Evolutionary conservation across 1,284 basidiomycete species (phyloP).

Genomic region (Boletus sp.): DNA sequence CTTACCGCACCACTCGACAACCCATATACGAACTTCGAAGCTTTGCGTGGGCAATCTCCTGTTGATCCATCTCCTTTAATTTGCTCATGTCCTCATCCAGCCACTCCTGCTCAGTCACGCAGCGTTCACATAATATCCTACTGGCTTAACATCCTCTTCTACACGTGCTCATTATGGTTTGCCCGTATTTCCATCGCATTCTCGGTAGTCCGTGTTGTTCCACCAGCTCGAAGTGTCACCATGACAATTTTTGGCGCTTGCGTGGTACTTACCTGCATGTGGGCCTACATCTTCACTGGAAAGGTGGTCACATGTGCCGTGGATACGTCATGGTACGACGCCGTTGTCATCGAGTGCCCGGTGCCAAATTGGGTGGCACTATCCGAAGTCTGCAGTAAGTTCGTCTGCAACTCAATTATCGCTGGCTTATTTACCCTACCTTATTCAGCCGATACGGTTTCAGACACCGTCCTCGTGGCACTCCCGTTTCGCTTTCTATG

Average conservation of each 20-base stretch:
- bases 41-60: constrained; percentile 14
- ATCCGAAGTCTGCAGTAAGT: constrained; percentile 28
- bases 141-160: constrained; percentile 22
- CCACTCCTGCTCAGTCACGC: constrained; percentile 15
- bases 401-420: not conserved
- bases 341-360: constrained; percentile 8
- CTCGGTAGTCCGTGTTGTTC: constrained; percentile 29
- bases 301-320: constrained; percentile 21
- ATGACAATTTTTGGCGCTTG: constrained; percentile 2
- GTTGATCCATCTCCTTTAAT: not conserved
- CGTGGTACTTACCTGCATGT: constrained; percentile 16
- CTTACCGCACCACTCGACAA: constrained; percentile 17
- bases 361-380: constrained; percentile 20
- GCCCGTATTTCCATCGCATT: constrained; percentile 30
- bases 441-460: constrained; percentile 23
- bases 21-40: constrained; percentile 8
- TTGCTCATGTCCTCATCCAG: constrained; percentile 1
- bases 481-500: constrained; percentile 27
- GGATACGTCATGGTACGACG: constrained; percentile 21
- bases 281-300: constrained; percentile 18
- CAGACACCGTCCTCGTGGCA: constrained; percentile 24
- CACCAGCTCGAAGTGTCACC: constrained; percentile 11
- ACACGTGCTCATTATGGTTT: constrained; percentile 29
- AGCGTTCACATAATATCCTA: constrained; percentile 18
- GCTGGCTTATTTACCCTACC: not conserved